A percentile compares a stretch with the other conserved stretches of the same genome.
phyloP scores from a whole-genome alignment of 805 yeast species.

The Starmerella asiatica region DNA sequence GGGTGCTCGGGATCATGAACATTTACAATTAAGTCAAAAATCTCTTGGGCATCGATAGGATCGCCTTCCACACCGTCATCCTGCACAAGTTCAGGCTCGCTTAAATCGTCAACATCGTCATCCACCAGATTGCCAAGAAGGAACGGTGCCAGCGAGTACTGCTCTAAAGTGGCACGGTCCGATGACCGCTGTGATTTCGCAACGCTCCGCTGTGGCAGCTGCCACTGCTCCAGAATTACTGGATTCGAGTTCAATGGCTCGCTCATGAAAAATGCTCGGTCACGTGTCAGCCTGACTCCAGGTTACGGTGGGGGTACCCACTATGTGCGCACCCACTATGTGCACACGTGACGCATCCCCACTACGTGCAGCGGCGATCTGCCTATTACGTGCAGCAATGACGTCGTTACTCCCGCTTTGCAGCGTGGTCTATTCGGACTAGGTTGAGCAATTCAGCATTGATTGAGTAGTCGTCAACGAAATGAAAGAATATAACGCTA shows the following conservation, averaged over 20 bases:
- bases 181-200: constrained; percentile 16
- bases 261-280: constrained; percentile 41
- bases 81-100: constrained; percentile 14
- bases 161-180: constrained; percentile 12
- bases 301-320: too few relatives aligned
- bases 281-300: too few relatives aligned
- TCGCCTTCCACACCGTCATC: constrained; percentile 30
- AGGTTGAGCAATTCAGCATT: too few relatives aligned
- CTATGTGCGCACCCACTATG: too few relatives aligned
- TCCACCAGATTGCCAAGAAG: constrained; percentile 3
- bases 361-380: too few relatives aligned
- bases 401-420: too few relatives aligned
- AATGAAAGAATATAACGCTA: too few relatives aligned
- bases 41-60: constrained; percentile 75
- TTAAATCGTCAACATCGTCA: constrained; percentile 15
- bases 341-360: too few relatives aligned
- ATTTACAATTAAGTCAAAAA: constrained; percentile 69
- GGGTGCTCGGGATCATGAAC: constrained; percentile 98
- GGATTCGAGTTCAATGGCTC: constrained; percentile 91
- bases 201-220: constrained; percentile 55
- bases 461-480: too few relatives aligned
- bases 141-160: constrained; percentile 17
- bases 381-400: too few relatives aligned
- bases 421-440: too few relatives aligned
- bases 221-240: constrained; percentile 57